Evolutionary conservation across 2,329 filamentous ascomycete species (phyloP), one percentile per base, ranked within the genome.

Genomic region (Diplodia corticola): DNA sequence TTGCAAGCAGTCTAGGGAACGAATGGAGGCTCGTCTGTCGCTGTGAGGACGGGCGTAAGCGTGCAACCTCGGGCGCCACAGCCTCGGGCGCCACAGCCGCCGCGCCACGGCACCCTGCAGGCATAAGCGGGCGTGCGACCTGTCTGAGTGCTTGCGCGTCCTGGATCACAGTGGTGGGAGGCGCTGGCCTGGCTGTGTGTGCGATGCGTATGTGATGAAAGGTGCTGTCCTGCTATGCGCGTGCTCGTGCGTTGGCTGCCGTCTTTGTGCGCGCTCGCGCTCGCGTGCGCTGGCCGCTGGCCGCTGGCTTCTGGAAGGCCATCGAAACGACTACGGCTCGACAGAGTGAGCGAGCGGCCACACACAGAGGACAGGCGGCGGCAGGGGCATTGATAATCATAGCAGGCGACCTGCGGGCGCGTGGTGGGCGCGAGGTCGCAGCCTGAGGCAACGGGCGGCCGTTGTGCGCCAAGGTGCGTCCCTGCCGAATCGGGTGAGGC

Each of bases 401-500:
- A 6, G 24, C 26, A 28, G 50, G 33, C 35, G 22, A 30, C 9
- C 17, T 20, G 22, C 13, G 40, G 26, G 15, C 12, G 22, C 22
- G 53, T 28, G 6, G 20, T 13, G n/a, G 35, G 54, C 54, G 6
- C 3, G 24, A 26, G n/a, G 2, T 26, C 5, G 54, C 24, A 48
- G 55, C 55, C 55, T 60, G 37, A 60, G 55, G 55, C 55, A 60
- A 28, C 24, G 5, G 15, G 44, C 40, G 37, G 37, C 40, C 40
- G 63, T 54, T 65, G 63, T 49, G 63, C 53, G 63, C 63, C 63
- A 65, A 59, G 63, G 63, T 37, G 15, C 53, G 63, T 49, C 51
- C 51, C 63, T 65, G 40, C 63, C 63, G 51, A 65, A 59, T 65
- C 51, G 57, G 63, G 63, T 53, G 53, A 65, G 53, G 63, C 63